These are phyloP conservation scores for Plasmodium ovale DNA, from an alignment of 169 alveolate genomes.

Conservation along the genomic window DNA sequence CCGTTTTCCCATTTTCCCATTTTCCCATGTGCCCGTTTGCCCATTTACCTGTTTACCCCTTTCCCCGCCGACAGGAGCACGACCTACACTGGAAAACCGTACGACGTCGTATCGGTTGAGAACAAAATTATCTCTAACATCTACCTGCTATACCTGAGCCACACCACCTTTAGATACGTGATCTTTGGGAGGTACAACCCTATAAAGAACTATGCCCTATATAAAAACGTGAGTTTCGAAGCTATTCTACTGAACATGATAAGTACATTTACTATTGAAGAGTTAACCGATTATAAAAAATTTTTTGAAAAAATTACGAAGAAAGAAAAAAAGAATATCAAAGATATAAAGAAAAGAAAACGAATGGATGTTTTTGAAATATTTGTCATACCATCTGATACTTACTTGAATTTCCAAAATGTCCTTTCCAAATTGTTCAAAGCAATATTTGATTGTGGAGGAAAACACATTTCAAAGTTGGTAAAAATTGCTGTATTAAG, in stretches of 20 bases:
- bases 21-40: not conserved
- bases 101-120: slow-evolving; percentile 49
- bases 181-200: slow-evolving; percentile 68
- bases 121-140: slow-evolving; percentile 62
- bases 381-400: slow-evolving; percentile 59
- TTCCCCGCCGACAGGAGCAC: slow-evolving; percentile 24
- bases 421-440: slow-evolving; percentile 40
- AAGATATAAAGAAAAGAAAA: slow-evolving; percentile 14
- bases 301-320: slow-evolving; percentile 45
- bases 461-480: slow-evolving; percentile 63
- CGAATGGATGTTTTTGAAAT: slow-evolving; percentile 72
- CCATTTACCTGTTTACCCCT: not conserved
- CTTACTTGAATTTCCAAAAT: slow-evolving; percentile 34
- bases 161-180: slow-evolving; percentile 37
- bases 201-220: slow-evolving; percentile 23
- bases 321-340: slow-evolving; percentile 16
- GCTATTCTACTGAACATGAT: slow-evolving; percentile 45
- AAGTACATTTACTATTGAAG: slow-evolving; percentile 60
- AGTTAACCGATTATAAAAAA: slow-evolving; percentile 6
- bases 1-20: not conserved
- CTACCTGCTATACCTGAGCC: slow-evolving; percentile 24
- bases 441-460: slow-evolving; percentile 76
- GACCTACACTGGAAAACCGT: slow-evolving; percentile 8
- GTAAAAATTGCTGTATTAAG: slow-evolving; percentile 45
- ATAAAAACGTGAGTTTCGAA: slow-evolving; percentile 32